phyloP scores from a whole-genome alignment of 139 green algal species.

The Astrephomene gubernaculifera region DNA sequence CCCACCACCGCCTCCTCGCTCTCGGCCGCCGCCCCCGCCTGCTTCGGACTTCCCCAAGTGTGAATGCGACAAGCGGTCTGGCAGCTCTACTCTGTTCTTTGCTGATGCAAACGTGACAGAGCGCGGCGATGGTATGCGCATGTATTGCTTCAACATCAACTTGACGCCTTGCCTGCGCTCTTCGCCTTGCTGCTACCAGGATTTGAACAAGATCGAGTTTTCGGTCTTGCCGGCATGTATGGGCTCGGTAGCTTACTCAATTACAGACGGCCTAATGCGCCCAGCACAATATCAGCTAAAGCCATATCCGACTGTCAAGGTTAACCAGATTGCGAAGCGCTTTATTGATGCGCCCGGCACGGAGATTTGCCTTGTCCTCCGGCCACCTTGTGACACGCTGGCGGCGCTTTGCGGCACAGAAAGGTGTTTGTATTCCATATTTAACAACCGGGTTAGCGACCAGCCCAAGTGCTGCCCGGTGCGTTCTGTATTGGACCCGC shows the following conservation, averaged over 20 bases:
- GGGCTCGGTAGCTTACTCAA: constrained; percentile 44
- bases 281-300: constrained; percentile 41
- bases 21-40: not conserved
- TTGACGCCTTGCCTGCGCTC: not conserved
- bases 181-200: constrained; percentile 27
- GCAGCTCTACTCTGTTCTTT: not conserved
- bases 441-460: constrained; percentile 35
- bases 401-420: constrained; percentile 20
- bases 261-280: constrained; percentile 1
- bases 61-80: constrained; percentile 32
- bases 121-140: not conserved
- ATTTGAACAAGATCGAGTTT: constrained; percentile 53
- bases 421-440: constrained; percentile 43
- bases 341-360: constrained; percentile 2
- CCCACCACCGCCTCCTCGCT: not conserved
- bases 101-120: not conserved
- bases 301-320: constrained; percentile 48
- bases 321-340: constrained; percentile 37
- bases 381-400: constrained; percentile 36
- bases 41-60: constrained; percentile 32
- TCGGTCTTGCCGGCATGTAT: constrained; percentile 26
- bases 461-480: constrained; percentile 56
- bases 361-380: constrained; percentile 40
- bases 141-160: constrained; percentile 40
- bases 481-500: not conserved